Percentiles rank a stretch among this genome's conserved stretches.
Evolutionary conservation across 2,329 filamentous ascomycete species (phyloP).

Genomic region (Pleoardoris graminearum): DNA sequence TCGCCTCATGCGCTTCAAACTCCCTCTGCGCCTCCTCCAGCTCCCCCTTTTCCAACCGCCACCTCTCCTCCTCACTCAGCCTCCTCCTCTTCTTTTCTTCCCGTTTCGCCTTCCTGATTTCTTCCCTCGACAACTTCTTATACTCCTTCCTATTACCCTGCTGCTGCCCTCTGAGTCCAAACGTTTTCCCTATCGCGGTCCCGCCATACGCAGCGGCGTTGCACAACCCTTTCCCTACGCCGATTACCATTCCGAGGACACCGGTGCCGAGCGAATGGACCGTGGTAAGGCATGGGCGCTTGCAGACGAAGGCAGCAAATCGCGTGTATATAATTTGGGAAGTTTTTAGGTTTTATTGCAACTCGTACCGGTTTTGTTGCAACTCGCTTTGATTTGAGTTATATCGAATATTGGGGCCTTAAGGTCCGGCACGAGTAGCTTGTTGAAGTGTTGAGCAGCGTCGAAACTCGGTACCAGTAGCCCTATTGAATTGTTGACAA

Average conservation of each 20-base stretch:
- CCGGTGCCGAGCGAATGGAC: constrained; percentile 19
- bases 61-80: neutral
- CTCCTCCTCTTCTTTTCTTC: neutral
- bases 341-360: too few species aligned
- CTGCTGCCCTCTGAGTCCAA: constrained; percentile 2
- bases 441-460: too few species aligned
- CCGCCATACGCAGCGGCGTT: constrained; percentile 10
- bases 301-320: too few species aligned
- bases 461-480: too few species aligned
- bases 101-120: constrained; percentile 1
- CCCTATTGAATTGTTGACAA: too few species aligned
- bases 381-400: too few species aligned
- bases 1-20: neutral
- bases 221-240: constrained; percentile 12
- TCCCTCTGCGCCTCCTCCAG: neutral
- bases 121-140: neutral
- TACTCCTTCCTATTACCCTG: neutral
- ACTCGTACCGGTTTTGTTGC: too few species aligned
- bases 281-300: too few species aligned
- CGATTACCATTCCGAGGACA: constrained; percentile 8
- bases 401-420: too few species aligned
- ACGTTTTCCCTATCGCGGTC: constrained; percentile 2
- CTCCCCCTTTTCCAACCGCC: neutral
- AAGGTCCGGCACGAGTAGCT: too few species aligned
- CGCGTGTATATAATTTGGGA: too few species aligned